A percentile compares a stretch with the other conserved stretches of the same genome.
These are phyloP conservation scores for Penicillium goetzii DNA, from an alignment of 495 filamentous ascomycete genomes.

Conservation along the genomic window DNA sequence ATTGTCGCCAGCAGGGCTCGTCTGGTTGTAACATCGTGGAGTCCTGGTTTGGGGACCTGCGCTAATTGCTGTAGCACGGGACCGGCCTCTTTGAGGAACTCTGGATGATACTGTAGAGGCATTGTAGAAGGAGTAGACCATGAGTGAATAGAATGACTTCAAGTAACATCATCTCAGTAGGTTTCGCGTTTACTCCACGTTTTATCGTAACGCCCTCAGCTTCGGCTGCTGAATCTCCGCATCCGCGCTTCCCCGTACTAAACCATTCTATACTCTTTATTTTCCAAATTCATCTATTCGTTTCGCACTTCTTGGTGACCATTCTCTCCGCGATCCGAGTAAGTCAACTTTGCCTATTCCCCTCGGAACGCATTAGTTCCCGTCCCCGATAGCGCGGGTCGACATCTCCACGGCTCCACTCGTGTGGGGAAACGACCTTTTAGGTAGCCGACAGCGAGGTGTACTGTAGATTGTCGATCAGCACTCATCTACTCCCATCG, in stretches of 20 bases:
- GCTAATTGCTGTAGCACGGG: neutral
- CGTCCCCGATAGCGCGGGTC: neutral
- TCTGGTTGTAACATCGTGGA: neutral
- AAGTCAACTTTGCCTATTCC: neutral
- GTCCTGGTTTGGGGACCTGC: neutral
- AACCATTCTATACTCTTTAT: neutral
- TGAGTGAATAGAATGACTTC: neutral
- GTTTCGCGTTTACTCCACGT: neutral
- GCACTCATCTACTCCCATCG: neutral
- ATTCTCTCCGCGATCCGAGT: neutral
- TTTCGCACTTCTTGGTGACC: neutral
- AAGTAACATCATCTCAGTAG: neutral
- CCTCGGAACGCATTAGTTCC: neutral
- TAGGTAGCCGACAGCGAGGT: neutral
- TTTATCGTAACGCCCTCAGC: neutral
- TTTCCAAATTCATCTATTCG: neutral
- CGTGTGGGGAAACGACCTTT: neutral
- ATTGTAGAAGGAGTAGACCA: neutral
- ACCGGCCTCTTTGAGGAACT: neutral
- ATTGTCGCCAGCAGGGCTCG: neutral
- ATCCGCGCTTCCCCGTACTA: too few species aligned
- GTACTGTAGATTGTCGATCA: neutral
- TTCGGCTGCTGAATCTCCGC: neutral
- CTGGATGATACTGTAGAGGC: neutral
- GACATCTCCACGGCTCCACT: neutral